Percentiles rank a stretch among this genome's conserved stretches.
Conservation (phyloP, 371 early-diverging fungal species). For the Blakeslea trispora region DNA sequence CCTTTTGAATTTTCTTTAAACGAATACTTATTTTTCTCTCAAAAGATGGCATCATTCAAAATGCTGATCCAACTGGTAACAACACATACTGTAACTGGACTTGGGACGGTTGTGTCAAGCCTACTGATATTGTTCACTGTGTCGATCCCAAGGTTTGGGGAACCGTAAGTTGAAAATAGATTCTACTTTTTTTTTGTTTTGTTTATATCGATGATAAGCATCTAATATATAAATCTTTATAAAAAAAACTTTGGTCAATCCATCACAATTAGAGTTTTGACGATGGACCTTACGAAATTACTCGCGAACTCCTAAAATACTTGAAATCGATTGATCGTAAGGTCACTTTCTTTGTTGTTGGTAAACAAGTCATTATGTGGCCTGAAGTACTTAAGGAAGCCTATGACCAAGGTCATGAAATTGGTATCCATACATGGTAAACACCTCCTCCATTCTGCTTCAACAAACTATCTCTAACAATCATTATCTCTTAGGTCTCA, state of each 20-base stretch:
- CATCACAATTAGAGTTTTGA: conserved; percentile 31
- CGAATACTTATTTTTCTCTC: background rate
- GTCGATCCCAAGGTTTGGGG: conserved; percentile 48
- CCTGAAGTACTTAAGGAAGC: conserved; percentile 45
- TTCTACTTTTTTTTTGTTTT: background rate
- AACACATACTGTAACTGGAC: conserved; percentile 59
- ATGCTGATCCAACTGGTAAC: conserved; percentile 28
- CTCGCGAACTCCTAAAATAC: conserved; percentile 35
- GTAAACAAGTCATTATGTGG: conserved; percentile 46
- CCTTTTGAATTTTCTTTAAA: background rate
- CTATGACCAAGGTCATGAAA: conserved; percentile 52
- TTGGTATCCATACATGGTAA: conserved; percentile 61
- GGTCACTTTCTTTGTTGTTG: conserved; percentile 59
- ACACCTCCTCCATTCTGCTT: conserved; percentile 6
- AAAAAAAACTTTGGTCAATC: background rate
- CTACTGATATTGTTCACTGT: conserved; percentile 55
- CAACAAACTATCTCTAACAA: background rate
- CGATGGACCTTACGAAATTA: conserved; percentile 43
- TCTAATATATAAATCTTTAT: too few relatives aligned
- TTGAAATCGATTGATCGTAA: conserved; percentile 34
- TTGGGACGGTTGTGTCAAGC: conserved; percentile 49
- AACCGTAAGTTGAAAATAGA: conserved; percentile 20
- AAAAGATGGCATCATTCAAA: conserved; percentile 27
- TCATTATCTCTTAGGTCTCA: conserved; percentile 52
- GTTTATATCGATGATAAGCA: background rate